Conservation (phyloP, 768 basidiomycete genomes). For the Mycena olivaceomarginata region DNA sequence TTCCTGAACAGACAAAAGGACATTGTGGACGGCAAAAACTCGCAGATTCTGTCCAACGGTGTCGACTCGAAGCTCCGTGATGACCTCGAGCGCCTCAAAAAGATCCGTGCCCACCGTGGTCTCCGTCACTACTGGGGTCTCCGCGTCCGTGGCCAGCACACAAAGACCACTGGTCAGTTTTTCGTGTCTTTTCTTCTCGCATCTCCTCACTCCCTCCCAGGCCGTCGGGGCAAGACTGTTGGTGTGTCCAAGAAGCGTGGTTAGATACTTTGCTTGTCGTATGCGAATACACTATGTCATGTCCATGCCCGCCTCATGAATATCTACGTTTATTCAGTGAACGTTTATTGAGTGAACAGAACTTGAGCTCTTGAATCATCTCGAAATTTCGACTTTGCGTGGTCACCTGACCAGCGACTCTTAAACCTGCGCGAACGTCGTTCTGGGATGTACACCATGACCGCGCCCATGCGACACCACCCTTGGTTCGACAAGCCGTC, state of each 20-base stretch:
- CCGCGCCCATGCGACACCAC: constrained; percentile 28
- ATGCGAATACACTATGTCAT: constrained; percentile 21
- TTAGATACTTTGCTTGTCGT: constrained; percentile 51
- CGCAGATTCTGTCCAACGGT: constrained; percentile 95
- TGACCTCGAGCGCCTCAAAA: constrained; percentile 98
- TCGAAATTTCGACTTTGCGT: constrained; percentile 15
- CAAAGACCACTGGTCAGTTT: constrained; percentile 94
- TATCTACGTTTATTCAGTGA: not conserved
- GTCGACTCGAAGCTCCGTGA: constrained; percentile 99
- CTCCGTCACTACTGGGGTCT: constrained; percentile 95
- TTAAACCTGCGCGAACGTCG: not conserved
- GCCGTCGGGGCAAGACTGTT: constrained; percentile 96
- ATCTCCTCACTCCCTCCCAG: constrained; percentile 58
- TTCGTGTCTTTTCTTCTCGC: not conserved
- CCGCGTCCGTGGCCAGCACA: constrained; percentile 98
- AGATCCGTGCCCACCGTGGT: constrained; percentile 98
- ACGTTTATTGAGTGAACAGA: not conserved
- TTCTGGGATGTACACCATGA: constrained; percentile 20
- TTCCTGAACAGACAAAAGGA: constrained; percentile 99
- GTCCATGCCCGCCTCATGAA: not conserved
- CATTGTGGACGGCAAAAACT: constrained; percentile 97
- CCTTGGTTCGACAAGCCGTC: constrained; percentile 37
- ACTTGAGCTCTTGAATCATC: not conserved
- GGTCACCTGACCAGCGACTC: constrained; percentile 4
- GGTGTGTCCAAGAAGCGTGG: constrained; percentile 96